Conservation (phyloP, 306 rosid genomes). For the Prunus davidiana region DNA sequence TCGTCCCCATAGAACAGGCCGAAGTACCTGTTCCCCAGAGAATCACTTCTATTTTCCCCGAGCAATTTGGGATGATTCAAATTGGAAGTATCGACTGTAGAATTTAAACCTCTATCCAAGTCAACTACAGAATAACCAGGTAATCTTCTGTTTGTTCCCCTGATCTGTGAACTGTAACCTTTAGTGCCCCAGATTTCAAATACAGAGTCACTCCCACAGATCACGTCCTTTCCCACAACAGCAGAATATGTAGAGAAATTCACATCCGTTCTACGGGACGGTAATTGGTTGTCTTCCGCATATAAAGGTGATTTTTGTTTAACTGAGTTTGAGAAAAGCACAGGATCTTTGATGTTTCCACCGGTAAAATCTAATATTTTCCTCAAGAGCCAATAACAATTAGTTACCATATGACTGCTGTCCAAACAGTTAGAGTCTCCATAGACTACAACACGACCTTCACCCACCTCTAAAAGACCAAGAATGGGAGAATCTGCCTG, state of each 20-base stretch:
- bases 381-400: conserved; percentile 79
- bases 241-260: conserved; percentile 84
- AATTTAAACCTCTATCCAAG: conserved; percentile 61
- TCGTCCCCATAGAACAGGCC: conserved; percentile 77
- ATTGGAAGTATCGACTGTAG: conserved; percentile 34
- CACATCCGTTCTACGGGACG: conserved; percentile 86
- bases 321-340: conserved; percentile 71
- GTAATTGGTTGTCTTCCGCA: conserved; percentile 71
- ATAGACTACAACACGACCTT: conserved; percentile 81
- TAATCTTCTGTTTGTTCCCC: conserved; percentile 85
- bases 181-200: conserved; percentile 90
- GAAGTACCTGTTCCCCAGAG: conserved; percentile 58
- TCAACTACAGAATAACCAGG: conserved; percentile 74
- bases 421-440: conserved; percentile 98
- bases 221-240: conserved; percentile 70
- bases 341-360: conserved; percentile 58
- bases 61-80: conserved; percentile 25
- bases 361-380: conserved; percentile 82
- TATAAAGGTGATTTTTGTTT: conserved; percentile 49
- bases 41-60: conserved; percentile 34
- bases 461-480: conserved; percentile 58
- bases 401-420: conserved; percentile 96
- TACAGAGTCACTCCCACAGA: conserved; percentile 68
- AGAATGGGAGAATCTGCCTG: conserved; percentile 97
- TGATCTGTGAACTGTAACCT: conserved; percentile 68